Percentiles rank a stretch among this genome's conserved stretches.
These are phyloP conservation scores for Lachnellula hyalina DNA, from an alignment of 2,329 filamentous ascomycete genomes.

Conservation along the genomic window DNA sequence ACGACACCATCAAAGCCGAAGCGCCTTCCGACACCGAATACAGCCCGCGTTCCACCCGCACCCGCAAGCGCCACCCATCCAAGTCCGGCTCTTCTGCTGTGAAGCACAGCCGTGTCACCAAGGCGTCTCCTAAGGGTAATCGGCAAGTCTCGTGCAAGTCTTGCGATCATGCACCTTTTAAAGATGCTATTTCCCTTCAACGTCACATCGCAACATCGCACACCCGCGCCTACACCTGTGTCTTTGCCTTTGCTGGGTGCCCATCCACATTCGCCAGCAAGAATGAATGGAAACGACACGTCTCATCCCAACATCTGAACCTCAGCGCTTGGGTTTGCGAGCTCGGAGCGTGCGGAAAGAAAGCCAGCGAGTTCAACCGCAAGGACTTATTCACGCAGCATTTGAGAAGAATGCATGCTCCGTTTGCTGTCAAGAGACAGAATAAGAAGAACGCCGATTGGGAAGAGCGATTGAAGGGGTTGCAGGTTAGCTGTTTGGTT, in stretches of 20 bases:
- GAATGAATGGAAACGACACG: conserved; percentile 95
- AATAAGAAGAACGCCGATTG: conserved; percentile 36
- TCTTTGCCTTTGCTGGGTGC: conserved; percentile 76
- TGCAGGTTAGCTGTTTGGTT: conserved; percentile 55
- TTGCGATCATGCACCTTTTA: conserved; percentile 36
- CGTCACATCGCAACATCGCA: conserved; percentile 44
- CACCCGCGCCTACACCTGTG: conserved; percentile 64
- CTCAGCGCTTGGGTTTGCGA: conserved; percentile 69
- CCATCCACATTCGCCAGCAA: conserved; percentile 67
- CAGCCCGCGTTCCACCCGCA: conserved; percentile 14
- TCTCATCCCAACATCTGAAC: conserved; percentile 72
- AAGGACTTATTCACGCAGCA: conserved; percentile 92
- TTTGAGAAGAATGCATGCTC: conserved; percentile 76
- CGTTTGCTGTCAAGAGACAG: conserved; percentile 37
- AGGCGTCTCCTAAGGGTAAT: neutral
- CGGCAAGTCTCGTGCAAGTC: conserved; percentile 11
- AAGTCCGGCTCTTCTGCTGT: conserved; percentile 3
- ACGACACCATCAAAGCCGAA: conserved; percentile 4
- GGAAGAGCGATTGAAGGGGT: conserved; percentile 49
- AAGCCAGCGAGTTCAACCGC: conserved; percentile 61
- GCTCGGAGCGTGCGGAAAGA: conserved; percentile 27
- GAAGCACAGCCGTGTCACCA: conserved; percentile 14
- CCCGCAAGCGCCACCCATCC: conserved; percentile 14
- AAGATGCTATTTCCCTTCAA: conserved; percentile 40
- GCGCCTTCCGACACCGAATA: conserved; percentile 23